Evolutionary conservation across 148 eudicot species (phyloP).

Genomic region (Chenopodium formosanum): DNA sequence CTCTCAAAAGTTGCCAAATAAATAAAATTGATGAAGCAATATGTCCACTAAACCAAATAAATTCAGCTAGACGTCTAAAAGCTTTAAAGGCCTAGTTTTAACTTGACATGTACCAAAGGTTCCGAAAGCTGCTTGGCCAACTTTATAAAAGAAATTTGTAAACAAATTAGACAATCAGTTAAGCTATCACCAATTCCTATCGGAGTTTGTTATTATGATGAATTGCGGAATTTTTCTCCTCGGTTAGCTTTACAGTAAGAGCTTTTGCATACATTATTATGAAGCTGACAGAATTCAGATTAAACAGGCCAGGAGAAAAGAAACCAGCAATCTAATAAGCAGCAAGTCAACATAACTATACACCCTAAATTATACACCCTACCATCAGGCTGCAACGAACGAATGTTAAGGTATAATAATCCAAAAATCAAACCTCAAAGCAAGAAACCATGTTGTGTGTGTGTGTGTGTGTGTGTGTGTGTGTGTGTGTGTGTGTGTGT

Average conservation of each 20-base stretch:
- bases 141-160: not conserved
- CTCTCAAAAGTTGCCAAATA: not conserved
- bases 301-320: not conserved
- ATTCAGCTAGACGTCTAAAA: not conserved
- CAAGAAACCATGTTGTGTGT: too few species aligned
- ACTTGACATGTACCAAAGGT: not conserved
- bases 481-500: too few species aligned
- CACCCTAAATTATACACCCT: too few species aligned
- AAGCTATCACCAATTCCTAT: slow-evolving; percentile 64
- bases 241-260: slow-evolving; percentile 53
- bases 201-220: slow-evolving; percentile 58
- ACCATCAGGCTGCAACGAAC: too few species aligned
- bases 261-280: slow-evolving; percentile 23
- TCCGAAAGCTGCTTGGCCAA: not conserved
- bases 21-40: not conserved
- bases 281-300: not conserved
- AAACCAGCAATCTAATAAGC: not conserved
- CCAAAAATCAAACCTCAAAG: too few species aligned
- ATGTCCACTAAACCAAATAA: not conserved
- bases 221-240: slow-evolving; percentile 57
- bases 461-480: too few species aligned
- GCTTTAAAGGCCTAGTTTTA: too few species aligned
- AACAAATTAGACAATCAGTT: not conserved
- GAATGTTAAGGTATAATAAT: too few species aligned
- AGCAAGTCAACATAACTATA: too few species aligned